phyloP scores from a whole-genome alignment of 148 eudicot genomes.

The Salicornia ramosissima region DNA sequence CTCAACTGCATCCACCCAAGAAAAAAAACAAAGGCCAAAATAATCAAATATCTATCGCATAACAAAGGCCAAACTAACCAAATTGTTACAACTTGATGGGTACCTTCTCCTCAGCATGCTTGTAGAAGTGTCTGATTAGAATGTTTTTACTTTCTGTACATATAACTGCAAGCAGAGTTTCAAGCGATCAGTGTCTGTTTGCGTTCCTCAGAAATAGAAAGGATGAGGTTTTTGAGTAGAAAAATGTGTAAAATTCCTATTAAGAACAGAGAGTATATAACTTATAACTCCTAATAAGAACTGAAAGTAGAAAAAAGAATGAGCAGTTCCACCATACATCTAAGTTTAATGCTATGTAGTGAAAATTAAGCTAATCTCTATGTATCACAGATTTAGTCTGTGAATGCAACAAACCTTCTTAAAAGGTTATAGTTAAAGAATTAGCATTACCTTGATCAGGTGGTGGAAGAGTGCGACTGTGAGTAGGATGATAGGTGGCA shows the following conservation, averaged over 20 bases:
- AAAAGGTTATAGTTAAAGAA: neutral
- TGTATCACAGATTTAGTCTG: neutral
- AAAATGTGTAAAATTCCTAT: neutral
- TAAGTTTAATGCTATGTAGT: neutral
- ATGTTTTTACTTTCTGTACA: constrained; percentile 66
- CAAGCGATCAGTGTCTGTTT: constrained; percentile 4
- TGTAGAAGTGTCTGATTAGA: constrained; percentile 71
- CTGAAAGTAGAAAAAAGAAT: neutral
- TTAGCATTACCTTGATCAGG: constrained; percentile 65
- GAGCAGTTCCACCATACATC: neutral
- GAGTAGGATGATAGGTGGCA: constrained; percentile 74
- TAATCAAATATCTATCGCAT: neutral
- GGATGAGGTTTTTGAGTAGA: neutral
- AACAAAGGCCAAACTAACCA: neutral
- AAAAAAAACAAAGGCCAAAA: constrained; percentile 1
- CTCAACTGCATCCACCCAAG: constrained; percentile 36
- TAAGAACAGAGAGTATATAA: neutral
- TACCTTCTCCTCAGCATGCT: constrained; percentile 80
- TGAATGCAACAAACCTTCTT: constrained; percentile 3
- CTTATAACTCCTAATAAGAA: neutral
- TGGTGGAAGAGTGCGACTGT: constrained; percentile 72
- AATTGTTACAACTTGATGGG: neutral
- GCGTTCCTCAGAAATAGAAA: neutral
- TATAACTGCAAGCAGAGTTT: constrained; percentile 46
- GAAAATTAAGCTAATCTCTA: neutral